Base-by-base conservation (phyloP, 208 protist genomes). In the Acanthamoeba sp. region DNA sequence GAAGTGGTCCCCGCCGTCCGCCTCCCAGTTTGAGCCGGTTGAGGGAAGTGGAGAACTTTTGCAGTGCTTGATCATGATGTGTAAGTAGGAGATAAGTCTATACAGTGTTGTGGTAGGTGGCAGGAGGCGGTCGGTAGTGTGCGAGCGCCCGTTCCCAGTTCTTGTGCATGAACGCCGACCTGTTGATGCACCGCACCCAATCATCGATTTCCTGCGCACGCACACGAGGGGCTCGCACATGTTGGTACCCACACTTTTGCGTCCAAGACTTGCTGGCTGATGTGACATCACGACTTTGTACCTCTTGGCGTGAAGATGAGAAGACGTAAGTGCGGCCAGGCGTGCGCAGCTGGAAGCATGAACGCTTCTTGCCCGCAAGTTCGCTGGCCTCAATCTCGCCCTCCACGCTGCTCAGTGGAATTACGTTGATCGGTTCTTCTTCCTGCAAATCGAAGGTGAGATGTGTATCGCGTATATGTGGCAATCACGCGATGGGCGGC, bases 51-150 rank as follows among this genome's bases (percentile, higher is more conserved):
- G n/a, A n/a, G n/a, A n/a, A n/a, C n/a, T n/a, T n/a, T n/a, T n/a
- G n/a, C n/a, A n/a, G n/a, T n/a, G n/a, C n/a, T n/a, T n/a, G n/a
- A n/a, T 6, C 48, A 55, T 55, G 16, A 62, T 62, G 5, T 62
- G 7, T 62, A 7, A 62, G 2, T 62, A 62, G n/a, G n/a, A n/a
- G n/a, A n/a, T n/a, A n/a, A n/a, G n/a, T 34, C 62, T 87, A 87
- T 87, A 87, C 78, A 87, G 78, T 87, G 48, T 87, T 52, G 78
- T 87, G 78, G 45, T 87, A 87, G 45, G 78, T 59, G 34, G 78
- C 78, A 3, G 78, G 78, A 38, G 78, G 18, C 7, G 78, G 78
- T 38, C 78, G 78, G 78, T 87, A 87, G 45, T 87, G 78, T 10
- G n/a, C 40, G 22, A 87, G 45, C 6, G 45, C 48, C 18, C 78